phyloP scores from a whole-genome alignment of 495 filamentous ascomycete genomes.

The Friedmanniomyces endolithicus region DNA sequence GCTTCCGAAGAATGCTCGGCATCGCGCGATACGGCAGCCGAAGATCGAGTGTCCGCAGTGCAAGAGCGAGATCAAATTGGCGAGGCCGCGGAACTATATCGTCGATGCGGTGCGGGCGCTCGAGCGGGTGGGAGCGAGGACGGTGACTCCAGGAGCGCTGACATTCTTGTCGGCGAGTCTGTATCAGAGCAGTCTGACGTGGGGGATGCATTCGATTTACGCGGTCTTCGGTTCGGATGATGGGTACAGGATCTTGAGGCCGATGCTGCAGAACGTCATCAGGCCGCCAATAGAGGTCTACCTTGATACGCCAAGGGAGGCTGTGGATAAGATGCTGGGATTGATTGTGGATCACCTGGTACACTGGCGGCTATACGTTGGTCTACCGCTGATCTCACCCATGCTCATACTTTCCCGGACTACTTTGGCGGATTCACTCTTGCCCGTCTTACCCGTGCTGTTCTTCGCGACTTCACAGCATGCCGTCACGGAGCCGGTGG shows the following conservation, averaged over 20 bases:
- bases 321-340: neutral
- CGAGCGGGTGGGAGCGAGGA: conserved; percentile 40
- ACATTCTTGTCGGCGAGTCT: conserved; percentile 17
- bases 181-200: conserved; percentile 41
- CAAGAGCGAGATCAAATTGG: conserved; percentile 64
- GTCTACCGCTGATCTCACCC: conserved; percentile 50
- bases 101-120: conserved; percentile 47
- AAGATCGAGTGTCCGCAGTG: conserved; percentile 78
- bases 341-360: conserved; percentile 7
- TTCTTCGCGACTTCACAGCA: conserved; percentile 42
- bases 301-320: neutral
- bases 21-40: conserved; percentile 20
- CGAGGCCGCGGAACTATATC: conserved; percentile 55
- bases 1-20: conserved; percentile 38
- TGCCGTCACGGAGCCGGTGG: conserved; percentile 28
- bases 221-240: conserved; percentile 53
- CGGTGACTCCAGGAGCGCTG: conserved; percentile 43
- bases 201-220: conserved; percentile 48
- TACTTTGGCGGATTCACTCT: conserved; percentile 43
- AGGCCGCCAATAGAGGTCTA: conserved; percentile 10
- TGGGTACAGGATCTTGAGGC: conserved; percentile 37
- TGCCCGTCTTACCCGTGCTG: conserved; percentile 50
- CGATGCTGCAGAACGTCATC: conserved; percentile 12
- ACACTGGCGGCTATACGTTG: conserved; percentile 35
- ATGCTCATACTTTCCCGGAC: conserved; percentile 49